These are phyloP conservation scores for Daldinia bambusicola DNA, from an alignment of 495 filamentous ascomycete species.

Conservation along the genomic window DNA sequence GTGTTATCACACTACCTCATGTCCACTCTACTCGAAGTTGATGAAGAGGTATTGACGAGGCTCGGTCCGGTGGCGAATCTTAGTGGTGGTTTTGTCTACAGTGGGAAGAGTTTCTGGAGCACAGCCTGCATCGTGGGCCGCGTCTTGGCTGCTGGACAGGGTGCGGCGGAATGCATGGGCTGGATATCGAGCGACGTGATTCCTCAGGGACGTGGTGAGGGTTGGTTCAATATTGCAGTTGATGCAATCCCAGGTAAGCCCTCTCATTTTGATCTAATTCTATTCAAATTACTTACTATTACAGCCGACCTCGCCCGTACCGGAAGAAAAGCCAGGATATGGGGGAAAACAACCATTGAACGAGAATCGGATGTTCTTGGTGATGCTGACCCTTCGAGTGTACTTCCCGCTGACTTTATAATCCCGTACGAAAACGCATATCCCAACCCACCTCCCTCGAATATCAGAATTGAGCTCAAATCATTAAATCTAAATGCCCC, in stretches of 20 bases:
- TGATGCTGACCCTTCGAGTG: constrained; percentile 56
- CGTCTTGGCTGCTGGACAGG: constrained; percentile 72
- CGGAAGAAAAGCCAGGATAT: constrained; percentile 59
- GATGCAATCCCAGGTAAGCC: constrained; percentile 61
- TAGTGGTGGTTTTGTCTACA: constrained; percentile 81
- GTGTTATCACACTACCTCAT: constrained; percentile 79
- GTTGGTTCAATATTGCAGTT: constrained; percentile 72
- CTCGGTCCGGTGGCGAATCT: constrained; percentile 77
- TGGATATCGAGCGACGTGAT: constrained; percentile 73
- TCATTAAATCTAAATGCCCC: constrained; percentile 53
- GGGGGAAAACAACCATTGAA: constrained; percentile 60
- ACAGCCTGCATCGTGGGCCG: constrained; percentile 79
- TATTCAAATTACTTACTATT: constrained; percentile 18
- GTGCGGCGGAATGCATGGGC: constrained; percentile 78
- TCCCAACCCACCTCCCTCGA: constrained; percentile 51
- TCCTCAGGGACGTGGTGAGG: constrained; percentile 63
- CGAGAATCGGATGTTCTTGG: constrained; percentile 64
- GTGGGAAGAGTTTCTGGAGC: constrained; percentile 81
- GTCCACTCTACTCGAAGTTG: constrained; percentile 80
- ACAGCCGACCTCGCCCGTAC: constrained; percentile 54
- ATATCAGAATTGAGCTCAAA: constrained; percentile 56
- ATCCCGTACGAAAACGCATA: constrained; percentile 64
- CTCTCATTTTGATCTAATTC: neutral
- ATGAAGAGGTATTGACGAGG: constrained; percentile 67
- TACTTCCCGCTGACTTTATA: constrained; percentile 67